phyloP scores from a whole-genome alignment of 768 basidiomycete genomes.

The Zangia roseola region DNA sequence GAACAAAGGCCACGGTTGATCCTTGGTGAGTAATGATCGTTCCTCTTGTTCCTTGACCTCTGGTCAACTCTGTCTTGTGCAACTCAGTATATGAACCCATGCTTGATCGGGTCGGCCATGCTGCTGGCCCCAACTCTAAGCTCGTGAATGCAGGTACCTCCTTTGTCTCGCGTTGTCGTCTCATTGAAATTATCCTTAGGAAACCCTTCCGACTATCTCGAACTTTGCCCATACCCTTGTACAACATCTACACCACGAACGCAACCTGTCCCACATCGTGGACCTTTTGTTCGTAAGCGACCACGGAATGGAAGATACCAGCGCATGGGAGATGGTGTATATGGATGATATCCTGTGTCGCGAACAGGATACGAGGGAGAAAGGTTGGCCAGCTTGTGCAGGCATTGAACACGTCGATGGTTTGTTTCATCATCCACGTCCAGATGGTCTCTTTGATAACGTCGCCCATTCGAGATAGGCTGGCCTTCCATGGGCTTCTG shows the following conservation, averaged over 20 bases:
- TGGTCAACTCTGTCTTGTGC: neutral
- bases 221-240: slow-evolving; percentile 54
- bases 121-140: slow-evolving; percentile 59
- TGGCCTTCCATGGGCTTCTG: slow-evolving; percentile 88
- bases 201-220: slow-evolving; percentile 65
- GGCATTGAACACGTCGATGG: slow-evolving; percentile 10
- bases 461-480: slow-evolving; percentile 45
- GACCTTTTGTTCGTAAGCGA: slow-evolving; percentile 87
- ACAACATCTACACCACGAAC: slow-evolving; percentile 49
- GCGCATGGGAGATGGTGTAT: slow-evolving; percentile 68
- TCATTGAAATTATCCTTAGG: slow-evolving; percentile 35
- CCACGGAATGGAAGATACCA: slow-evolving; percentile 86
- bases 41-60: neutral
- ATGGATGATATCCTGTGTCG: slow-evolving; percentile 53
- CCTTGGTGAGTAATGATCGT: slow-evolving; percentile 42
- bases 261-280: slow-evolving; percentile 77
- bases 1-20: slow-evolving; percentile 72
- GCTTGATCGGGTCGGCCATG: slow-evolving; percentile 81
- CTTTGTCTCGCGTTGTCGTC: neutral
- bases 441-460: neutral
- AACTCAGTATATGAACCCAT: slow-evolving; percentile 72
- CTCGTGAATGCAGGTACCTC: slow-evolving; percentile 59
- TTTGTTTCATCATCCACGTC: slow-evolving; percentile 1
- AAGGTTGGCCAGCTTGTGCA: slow-evolving; percentile 15
- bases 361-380: slow-evolving; percentile 2